These are phyloP conservation scores for Phaffia tasmanica DNA, from an alignment of 768 basidiomycete genomes.

Conservation along the genomic window DNA sequence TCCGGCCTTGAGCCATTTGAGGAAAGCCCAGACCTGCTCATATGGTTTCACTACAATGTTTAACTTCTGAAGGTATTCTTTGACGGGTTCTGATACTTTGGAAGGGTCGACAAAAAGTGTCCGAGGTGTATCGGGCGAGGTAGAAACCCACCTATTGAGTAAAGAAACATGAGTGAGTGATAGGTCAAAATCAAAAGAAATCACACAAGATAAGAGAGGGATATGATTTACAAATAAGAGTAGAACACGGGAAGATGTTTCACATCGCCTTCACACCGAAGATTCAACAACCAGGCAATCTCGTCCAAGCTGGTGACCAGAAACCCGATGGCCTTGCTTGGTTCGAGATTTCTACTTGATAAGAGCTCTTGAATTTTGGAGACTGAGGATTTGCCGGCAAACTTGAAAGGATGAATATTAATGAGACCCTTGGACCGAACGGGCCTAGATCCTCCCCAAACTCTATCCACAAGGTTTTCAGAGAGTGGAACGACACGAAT, in stretches of 20 bases:
- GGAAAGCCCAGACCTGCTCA: conserved; percentile 65
- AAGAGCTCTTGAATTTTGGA: too few relatives aligned
- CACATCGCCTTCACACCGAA: conserved; percentile 52
- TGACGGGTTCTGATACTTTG: conserved; percentile 54
- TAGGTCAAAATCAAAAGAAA: not conserved
- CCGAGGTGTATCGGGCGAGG: conserved; percentile 36
- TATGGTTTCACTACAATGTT: conserved; percentile 56
- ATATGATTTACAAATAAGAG: conserved; percentile 67
- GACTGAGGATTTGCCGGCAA: conserved; percentile 45
- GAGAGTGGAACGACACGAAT: conserved; percentile 9
- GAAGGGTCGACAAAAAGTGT: conserved; percentile 60
- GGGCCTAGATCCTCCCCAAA: conserved; percentile 65
- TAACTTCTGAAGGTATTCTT: conserved; percentile 39
- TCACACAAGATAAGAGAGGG: not conserved
- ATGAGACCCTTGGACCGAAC: conserved; percentile 45
- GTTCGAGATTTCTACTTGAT: conserved; percentile 53
- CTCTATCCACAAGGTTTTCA: conserved; percentile 62
- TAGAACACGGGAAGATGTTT: conserved; percentile 59
- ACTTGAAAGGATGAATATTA: conserved; percentile 53
- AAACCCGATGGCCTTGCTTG: conserved; percentile 44
- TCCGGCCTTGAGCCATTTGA: conserved; percentile 34
- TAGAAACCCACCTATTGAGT: not conserved
- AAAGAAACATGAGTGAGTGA: conserved; percentile 4
- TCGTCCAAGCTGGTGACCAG: conserved; percentile 45
- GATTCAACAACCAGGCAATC: conserved; percentile 79